A percentile compares a stretch with the other conserved stretches of the same genome.
Conservation (phyloP, 2,329 filamentous ascomycete species). For the Davidsoniella eucalypti region DNA sequence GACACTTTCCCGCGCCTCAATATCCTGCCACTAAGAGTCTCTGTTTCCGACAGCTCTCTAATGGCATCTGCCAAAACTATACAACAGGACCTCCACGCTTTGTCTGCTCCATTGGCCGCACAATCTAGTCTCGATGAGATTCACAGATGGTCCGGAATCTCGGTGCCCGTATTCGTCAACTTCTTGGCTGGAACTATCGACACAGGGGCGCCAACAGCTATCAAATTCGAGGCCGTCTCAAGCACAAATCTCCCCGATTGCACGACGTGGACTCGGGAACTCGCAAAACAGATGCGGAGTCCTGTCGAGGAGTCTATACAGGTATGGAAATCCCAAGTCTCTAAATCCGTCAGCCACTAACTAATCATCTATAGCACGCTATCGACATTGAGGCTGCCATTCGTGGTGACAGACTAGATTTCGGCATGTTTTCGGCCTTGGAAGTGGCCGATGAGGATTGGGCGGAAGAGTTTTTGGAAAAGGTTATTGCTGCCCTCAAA, state of each 20-base stretch:
- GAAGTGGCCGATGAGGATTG: not conserved
- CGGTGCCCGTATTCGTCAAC: conserved; percentile 3
- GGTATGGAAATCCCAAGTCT: not conserved
- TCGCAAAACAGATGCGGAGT: not conserved
- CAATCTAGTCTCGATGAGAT: conserved; percentile 4
- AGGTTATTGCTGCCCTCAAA: not conserved
- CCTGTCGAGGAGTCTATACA: not conserved
- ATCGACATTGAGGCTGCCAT: conserved; percentile 11
- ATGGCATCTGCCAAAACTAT: not conserved
- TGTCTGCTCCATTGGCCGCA: not conserved
- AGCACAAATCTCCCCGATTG: not conserved
- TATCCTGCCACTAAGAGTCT: conserved; percentile 54
- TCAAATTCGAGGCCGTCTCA: not conserved
- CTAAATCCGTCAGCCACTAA: not conserved
- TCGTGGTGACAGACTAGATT: not conserved
- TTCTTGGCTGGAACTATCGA: not conserved
- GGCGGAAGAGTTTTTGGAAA: not conserved
- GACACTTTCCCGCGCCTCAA: conserved; percentile 56
- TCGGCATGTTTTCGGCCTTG: conserved; percentile 6
- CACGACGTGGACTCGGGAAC: not conserved
- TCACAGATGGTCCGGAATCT: conserved; percentile 2
- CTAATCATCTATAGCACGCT: conserved; percentile 1
- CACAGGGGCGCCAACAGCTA: not conserved
- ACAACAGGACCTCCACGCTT: conserved; percentile 2
- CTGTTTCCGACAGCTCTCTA: conserved; percentile 7